phyloP scores from a whole-genome alignment of 352 stramenopile genomes.

The Globisporangium recalcitrans region DNA sequence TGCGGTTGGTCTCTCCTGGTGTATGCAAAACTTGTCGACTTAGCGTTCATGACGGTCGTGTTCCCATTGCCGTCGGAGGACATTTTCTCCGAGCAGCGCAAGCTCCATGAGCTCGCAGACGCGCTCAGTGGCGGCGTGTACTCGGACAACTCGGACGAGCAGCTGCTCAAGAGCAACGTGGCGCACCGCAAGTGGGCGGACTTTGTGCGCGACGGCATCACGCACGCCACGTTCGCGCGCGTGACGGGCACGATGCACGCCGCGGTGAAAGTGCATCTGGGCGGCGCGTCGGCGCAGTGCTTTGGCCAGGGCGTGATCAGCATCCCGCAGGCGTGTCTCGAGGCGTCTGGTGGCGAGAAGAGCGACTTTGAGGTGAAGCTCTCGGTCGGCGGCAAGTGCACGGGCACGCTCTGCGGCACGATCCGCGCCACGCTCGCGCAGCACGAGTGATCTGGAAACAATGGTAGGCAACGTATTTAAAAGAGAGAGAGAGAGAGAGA shows the following conservation, averaged over 20 bases:
- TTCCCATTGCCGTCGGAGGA: slow-evolving; percentile 81
- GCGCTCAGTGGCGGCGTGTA: slow-evolving; percentile 59
- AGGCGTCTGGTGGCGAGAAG: slow-evolving; percentile 10
- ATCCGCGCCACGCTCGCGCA: slow-evolving; percentile 32
- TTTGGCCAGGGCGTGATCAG: slow-evolving; percentile 69
- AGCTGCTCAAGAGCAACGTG: slow-evolving; percentile 42
- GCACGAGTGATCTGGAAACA: slow-evolving; percentile 2
- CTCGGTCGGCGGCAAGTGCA: slow-evolving; percentile 45
- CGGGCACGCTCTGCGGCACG: slow-evolving; percentile 49
- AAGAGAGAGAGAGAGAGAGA: neutral
- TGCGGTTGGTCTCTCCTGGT: neutral
- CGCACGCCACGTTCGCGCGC: slow-evolving; percentile 53
- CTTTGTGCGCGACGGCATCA: slow-evolving; percentile 44
- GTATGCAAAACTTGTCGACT: neutral
- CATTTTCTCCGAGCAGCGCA: slow-evolving; percentile 79
- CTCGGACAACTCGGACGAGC: slow-evolving; percentile 24
- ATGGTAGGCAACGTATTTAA: neutral
- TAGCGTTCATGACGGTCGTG: slow-evolving; percentile 54
- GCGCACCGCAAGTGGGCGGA: slow-evolving; percentile 41
- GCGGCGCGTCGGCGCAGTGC: slow-evolving; percentile 31
- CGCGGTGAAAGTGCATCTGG: slow-evolving; percentile 59
- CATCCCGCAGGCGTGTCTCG: slow-evolving; percentile 32
- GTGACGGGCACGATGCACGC: slow-evolving; percentile 59
- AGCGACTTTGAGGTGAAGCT: slow-evolving; percentile 46
- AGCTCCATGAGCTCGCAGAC: slow-evolving; percentile 71